Base-by-base conservation (phyloP, 495 filamentous ascomycete genomes). In the Talaromyces wortmannii region DNA sequence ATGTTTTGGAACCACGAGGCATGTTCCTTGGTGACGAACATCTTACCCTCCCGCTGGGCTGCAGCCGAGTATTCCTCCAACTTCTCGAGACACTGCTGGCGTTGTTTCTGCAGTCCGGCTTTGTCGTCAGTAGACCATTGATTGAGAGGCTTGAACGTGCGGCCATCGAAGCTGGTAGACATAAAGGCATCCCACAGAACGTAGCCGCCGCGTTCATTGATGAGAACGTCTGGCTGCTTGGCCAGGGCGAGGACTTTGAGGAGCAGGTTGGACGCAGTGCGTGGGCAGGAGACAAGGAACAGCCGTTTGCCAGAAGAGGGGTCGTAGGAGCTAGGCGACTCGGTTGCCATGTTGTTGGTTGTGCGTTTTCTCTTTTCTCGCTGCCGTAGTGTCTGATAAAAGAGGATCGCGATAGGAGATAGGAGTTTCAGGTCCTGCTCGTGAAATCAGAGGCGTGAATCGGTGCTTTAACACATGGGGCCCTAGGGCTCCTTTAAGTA, bases 231-330 rank as follows among this genome's bases (percentile, higher is more conserved):
- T 4, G 64, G 65, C 52, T 77, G 75, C 8, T 72, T 59, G 0
- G 62, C 54, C n/a, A 77, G 59, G 31, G 68, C 64, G 6, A 77
- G 58, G 7, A 77, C 61, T 44, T 63, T 67, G 16, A 71, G 33
- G 5, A 77, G 59, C 10, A 75, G 60, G 55, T 77, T 75, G 10
- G 71, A 74, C 3, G 73, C 73, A 0, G 72, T 74, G 48, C 73
- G 67, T n/a, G 73, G 73, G 29, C 60, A 55, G n/a, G 64, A 71
- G 43, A 75, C 31, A 3, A 72, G 61, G 5, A 64, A 55, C 30
- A 64, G 31, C 16, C 59, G 47, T 36, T 55, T 40, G 36, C 36
- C 8, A 13, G 36, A 13, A 40, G 36, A 1, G 13, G 48, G 2
- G 8, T 40, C 23, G 23, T 23, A 23, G 23, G 36, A 1, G 36